Evolutionary conservation across 257 asterid genomes (phyloP).

Genomic region (Lithospermum erythrorhizon): DNA sequence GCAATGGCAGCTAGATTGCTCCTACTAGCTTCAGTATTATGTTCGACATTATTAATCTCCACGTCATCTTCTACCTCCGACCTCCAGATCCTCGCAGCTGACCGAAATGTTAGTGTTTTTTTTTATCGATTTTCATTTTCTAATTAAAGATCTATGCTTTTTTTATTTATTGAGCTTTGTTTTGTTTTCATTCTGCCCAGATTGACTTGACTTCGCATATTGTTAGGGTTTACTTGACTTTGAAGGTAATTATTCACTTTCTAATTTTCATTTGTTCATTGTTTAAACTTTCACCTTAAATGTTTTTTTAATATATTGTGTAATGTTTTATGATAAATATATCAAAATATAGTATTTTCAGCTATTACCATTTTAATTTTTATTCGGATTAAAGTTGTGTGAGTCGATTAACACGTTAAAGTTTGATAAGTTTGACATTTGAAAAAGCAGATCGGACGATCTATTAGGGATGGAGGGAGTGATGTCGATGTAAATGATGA

Average conservation of each 20-base stretch:
- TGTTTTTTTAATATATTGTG: too few relatives aligned
- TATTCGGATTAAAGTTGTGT: too few relatives aligned
- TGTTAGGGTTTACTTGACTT: conserved; percentile 69
- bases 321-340: too few relatives aligned
- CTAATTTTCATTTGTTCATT: conserved; percentile 1
- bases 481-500: neutral
- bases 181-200: conserved; percentile 37
- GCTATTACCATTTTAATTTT: too few relatives aligned
- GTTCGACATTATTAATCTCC: conserved; percentile 20
- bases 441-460: too few relatives aligned
- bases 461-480: too few relatives aligned
- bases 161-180: conserved; percentile 1
- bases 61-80: conserved; percentile 28
- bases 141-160: neutral
- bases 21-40: conserved; percentile 25
- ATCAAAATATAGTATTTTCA: too few relatives aligned
- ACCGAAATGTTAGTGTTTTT: conserved; percentile 54
- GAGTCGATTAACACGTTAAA: too few relatives aligned
- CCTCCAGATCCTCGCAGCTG: conserved; percentile 78
- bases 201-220: conserved; percentile 91
- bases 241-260: conserved; percentile 47
- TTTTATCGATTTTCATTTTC: neutral
- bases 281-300: too few relatives aligned
- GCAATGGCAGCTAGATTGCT: conserved; percentile 36
- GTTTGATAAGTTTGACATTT: too few relatives aligned